Evolutionary conservation across 441 rosid species (phyloP), one percentile per base, ranked within the genome.

Genomic region (Aquilaria agallochum): DNA sequence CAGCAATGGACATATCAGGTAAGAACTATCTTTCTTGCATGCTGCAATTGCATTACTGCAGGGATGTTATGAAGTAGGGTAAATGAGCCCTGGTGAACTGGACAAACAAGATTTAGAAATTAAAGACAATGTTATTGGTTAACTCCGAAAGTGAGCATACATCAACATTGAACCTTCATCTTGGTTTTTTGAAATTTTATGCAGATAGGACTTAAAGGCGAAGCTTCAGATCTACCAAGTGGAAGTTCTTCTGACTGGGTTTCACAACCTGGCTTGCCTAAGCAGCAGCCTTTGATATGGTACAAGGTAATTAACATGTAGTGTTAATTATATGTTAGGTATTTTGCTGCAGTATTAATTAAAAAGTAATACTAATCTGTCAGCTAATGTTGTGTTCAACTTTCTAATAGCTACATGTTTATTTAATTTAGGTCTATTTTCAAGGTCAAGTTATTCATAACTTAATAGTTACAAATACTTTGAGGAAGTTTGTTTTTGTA

Each of bases 1-100:
- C 83, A 70, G 78, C 75, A 71, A 67, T 95, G 99, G 99, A 88
- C 87, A 15, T 95, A 91, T 80, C 97, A 95, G 96, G 99, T 85
- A 30, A 51, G 68, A 53, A 56, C 55, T 53, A 5, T 65, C 31
- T 47, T 44, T 46, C 9, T 50, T 54, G 7, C 48, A 54, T 53
- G 50, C 8, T 42, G 45, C 13, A 55, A 13, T 55, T n/a, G 45
- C 30, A 52, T 49, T 48, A 44, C 33, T n/a, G 31, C 5, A 50
- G 53, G 34, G 20, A 33, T 70, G 6, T 32, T 36, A 40, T 12
- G 45, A 46, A 44, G 58, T 15, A 42, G 42, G 31, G 11, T 12
- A 45, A 48, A 31, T 61, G 14, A 60, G 31, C 31, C 27, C 27
- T 20, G 27, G 27, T 20, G 27, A 20, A 20, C 27, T 50, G 51